Percentiles rank a stretch among this genome's conserved stretches.
phyloP scores from a whole-genome alignment of 257 asterid species.

The Agastache rugosa region DNA sequence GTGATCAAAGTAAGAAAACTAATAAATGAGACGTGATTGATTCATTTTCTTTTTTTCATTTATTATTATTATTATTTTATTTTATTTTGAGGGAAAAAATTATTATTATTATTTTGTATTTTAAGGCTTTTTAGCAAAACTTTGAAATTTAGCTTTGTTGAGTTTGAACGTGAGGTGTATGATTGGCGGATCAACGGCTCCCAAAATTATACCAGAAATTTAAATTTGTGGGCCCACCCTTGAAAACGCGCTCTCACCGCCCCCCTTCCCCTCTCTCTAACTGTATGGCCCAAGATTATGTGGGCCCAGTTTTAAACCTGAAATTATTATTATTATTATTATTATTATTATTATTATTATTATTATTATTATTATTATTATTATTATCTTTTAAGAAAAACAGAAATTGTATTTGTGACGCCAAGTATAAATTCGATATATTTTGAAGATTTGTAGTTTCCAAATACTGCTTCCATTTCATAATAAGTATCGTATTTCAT shows the following conservation, averaged over 20 bases:
- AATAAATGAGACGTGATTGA: conserved; percentile 24
- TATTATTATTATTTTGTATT: background rate
- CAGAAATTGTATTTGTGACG: background rate
- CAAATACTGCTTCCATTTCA: no score
- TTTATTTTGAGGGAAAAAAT: no score
- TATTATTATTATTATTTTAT: background rate
- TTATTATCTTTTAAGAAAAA: no score
- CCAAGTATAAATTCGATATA: background rate
- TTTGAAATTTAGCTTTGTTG: conserved; percentile 24
- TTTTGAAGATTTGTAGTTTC: background rate
- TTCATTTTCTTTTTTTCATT: background rate
- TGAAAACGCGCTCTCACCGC: conserved; percentile 44
- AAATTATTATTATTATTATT: no score
- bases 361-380: no score
- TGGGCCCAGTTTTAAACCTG: conserved; percentile 40
- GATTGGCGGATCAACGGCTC: conserved; percentile 68
- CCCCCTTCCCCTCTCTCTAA: conserved; percentile 7
- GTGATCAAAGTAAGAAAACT: conserved; percentile 6
- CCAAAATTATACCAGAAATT: conserved; percentile 28
- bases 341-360: no score
- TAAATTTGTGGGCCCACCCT: conserved; percentile 38
- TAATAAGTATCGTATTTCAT: no score
- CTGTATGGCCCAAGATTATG: conserved; percentile 27
- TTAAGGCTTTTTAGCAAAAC: background rate
- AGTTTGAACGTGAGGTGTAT: conserved; percentile 55